These are phyloP conservation scores for Salix caprea DNA, from an alignment of 345 rosid species.

Conservation along the genomic window DNA sequence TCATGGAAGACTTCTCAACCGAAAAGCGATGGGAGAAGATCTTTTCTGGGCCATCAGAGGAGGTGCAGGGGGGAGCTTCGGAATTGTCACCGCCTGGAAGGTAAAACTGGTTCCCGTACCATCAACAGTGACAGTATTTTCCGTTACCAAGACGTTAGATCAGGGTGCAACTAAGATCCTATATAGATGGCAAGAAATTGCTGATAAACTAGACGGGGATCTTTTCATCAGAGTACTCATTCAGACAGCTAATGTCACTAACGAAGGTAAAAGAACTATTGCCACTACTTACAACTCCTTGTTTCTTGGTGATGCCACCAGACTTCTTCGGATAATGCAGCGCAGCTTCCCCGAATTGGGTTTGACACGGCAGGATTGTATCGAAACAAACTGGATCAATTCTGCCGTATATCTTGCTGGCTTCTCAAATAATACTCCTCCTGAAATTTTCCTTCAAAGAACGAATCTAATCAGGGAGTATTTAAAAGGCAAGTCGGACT, in stretches of 20 bases:
- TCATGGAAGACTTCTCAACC: too few relatives aligned
- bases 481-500: constrained; percentile 37
- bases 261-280: background rate
- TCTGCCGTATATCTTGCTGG: constrained; percentile 4
- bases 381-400: constrained; percentile 29
- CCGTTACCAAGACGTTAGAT: too few relatives aligned
- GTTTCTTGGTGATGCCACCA: constrained; percentile 10
- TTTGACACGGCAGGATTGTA: constrained; percentile 21
- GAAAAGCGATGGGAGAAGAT: too few relatives aligned
- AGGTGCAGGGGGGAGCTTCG: too few relatives aligned
- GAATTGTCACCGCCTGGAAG: too few relatives aligned
- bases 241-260: too few relatives aligned
- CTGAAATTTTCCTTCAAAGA: constrained; percentile 22
- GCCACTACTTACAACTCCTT: constrained; percentile 10
- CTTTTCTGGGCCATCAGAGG: too few relatives aligned
- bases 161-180: constrained; percentile 1
- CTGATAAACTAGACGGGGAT: too few relatives aligned
- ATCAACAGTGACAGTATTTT: too few relatives aligned
- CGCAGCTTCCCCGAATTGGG: constrained; percentile 34
- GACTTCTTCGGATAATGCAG: constrained; percentile 18
- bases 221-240: too few relatives aligned
- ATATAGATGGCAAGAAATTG: background rate
- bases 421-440: constrained; percentile 14
- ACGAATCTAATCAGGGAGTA: background rate
- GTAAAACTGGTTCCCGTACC: too few relatives aligned